These are phyloP conservation scores for Leishmania lainsoni DNA, from an alignment of 208 protist genomes.

Conservation along the genomic window DNA sequence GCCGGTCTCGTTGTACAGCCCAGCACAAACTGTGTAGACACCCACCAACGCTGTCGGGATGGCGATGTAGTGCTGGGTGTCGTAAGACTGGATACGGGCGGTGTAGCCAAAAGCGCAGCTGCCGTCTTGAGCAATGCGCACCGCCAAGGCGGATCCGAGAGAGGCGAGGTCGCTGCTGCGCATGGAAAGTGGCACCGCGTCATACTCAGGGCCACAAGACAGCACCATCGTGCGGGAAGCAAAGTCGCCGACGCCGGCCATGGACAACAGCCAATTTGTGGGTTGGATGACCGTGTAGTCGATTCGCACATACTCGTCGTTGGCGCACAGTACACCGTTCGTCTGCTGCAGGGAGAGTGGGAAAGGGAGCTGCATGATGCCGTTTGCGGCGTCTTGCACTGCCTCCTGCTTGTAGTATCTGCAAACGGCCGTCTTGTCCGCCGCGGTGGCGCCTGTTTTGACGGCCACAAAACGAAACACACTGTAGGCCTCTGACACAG, in stretches of 20 bases:
- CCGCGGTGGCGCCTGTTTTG: slow-evolving; percentile 19
- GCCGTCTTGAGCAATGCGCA: slow-evolving; percentile 42
- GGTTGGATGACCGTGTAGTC: slow-evolving; percentile 60
- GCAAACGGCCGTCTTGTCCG: slow-evolving; percentile 34
- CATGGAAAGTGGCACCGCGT: slow-evolving; percentile 35
- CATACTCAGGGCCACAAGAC: slow-evolving; percentile 27
- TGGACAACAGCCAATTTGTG: slow-evolving; percentile 34
- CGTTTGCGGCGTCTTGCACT: slow-evolving; percentile 25
- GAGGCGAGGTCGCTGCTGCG: slow-evolving; percentile 9
- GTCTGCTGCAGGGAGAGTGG: slow-evolving; percentile 38
- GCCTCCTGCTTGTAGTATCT: slow-evolving; percentile 25
- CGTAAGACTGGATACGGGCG: slow-evolving; percentile 20
- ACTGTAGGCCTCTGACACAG: slow-evolving; percentile 25
- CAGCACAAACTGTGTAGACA: slow-evolving; percentile 46
- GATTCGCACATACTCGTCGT: slow-evolving; percentile 50
- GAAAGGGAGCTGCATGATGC: slow-evolving; percentile 40
- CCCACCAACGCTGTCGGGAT: slow-evolving; percentile 30
- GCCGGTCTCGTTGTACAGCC: slow-evolving; percentile 29
- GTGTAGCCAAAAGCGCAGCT: slow-evolving; percentile 43
- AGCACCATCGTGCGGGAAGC: slow-evolving; percentile 37
- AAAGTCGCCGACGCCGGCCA: slow-evolving; percentile 36
- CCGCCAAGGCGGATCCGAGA: slow-evolving; percentile 16
- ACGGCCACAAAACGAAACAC: slow-evolving; percentile 33
- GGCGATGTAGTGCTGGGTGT: slow-evolving; percentile 23
- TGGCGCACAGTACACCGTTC: slow-evolving; percentile 55